phyloP scores from a whole-genome alignment of 306 rosid genomes.

The Phaseolus lunatus region DNA sequence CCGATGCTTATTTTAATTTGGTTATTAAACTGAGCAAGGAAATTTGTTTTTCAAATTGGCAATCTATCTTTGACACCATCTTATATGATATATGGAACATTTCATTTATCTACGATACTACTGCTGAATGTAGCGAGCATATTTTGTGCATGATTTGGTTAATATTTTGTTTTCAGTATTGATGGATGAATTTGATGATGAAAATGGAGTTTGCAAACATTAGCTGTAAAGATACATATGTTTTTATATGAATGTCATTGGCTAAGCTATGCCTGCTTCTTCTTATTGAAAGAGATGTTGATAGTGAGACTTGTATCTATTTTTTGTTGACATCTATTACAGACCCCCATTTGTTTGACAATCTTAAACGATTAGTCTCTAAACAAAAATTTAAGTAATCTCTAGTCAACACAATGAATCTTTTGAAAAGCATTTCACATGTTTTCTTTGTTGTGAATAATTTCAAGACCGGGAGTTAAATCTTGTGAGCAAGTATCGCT shows the following conservation, averaged over 20 bases:
- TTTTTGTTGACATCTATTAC: background rate
- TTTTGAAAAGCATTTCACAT: background rate
- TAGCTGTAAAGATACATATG: constrained; percentile 14
- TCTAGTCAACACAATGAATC: background rate
- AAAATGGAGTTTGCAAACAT: constrained; percentile 9
- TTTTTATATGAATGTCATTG: constrained; percentile 7
- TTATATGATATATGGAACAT: constrained; percentile 35
- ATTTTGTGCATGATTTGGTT: background rate
- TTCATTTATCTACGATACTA: constrained; percentile 1
- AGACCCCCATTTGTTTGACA: background rate
- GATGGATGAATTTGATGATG: background rate
- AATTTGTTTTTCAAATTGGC: constrained; percentile 1
- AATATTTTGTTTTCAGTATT: background rate
- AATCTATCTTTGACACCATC: constrained; percentile 1
- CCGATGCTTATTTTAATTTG: constrained; percentile 22
- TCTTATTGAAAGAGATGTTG: background rate
- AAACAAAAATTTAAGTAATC: background rate
- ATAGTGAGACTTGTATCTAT: background rate
- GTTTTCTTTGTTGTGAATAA: background rate
- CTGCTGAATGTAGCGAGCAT: background rate
- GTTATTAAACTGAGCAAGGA: background rate
- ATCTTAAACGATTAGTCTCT: background rate
- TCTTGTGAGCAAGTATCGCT: background rate
- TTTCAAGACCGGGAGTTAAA: too few relatives aligned
- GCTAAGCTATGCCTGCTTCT: constrained; percentile 15